Evolutionary conservation across 305 asterid species (phyloP), one percentile per base, ranked within the genome.

Genomic region (Andrographis paniculata): DNA sequence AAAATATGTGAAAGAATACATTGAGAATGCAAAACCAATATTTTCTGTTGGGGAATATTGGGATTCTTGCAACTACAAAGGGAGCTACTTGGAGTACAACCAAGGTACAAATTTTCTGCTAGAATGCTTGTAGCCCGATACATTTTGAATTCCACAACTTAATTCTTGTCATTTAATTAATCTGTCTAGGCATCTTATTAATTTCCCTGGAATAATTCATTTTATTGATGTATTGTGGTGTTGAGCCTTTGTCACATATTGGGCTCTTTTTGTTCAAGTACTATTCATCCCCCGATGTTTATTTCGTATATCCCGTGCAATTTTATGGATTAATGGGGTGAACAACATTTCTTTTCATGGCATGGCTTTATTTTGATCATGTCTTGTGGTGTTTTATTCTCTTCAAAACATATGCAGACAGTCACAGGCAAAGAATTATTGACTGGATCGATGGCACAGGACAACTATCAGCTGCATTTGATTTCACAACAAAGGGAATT

Each of bases 401-500:
- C n/a, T 5, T 50, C 42, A 27, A 37, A 52, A 28, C 45, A 15
- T 47, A 19, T 66, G 65, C 80, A 89, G 98, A 91, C 66, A 77
- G 74, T 72, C 96, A 91, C 69, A 74, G 96, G 64, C 95, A 85
- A 73, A 64, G 92, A 75, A 82, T 83, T 43, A 58, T 86, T 59
- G 62, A 80, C 61, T 91, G 98, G 98, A 91, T 86, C 50, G 98
- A 91, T 63, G 71, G 77, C 43, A 62, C 89, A 1, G 96, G 96
- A 39, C 83, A 80, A 61, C 73, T 80, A 36, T 70, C 95, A 18
- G 59, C 95, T 64, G 99, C 99, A 58, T 91, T 91, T 73, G 99
- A 91, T 70, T 91, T 86, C 76, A 91, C 96, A 50, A 91, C 99
- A 0, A 91, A 91, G 63, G 99, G 96, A 19, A 76, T 91, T 71